These are phyloP conservation scores for Myxozyma melibiosi DNA, from an alignment of 805 yeast genomes.

Conservation along the genomic window DNA sequence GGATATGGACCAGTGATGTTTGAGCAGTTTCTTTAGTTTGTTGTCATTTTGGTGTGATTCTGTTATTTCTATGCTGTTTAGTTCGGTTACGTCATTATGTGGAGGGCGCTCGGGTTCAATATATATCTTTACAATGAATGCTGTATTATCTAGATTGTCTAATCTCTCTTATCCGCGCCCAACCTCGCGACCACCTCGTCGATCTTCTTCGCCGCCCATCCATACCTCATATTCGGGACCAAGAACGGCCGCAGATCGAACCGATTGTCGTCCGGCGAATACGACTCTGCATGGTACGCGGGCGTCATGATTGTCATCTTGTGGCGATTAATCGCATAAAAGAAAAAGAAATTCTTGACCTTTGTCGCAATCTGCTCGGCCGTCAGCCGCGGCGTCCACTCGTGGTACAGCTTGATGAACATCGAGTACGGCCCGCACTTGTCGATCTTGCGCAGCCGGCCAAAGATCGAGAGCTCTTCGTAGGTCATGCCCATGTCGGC, in stretches of 20 bases:
- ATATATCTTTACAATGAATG: background rate
- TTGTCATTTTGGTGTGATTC: background rate
- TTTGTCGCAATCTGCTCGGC: conserved; percentile 88
- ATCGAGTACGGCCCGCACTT: conserved; percentile 96
- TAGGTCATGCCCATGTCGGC: conserved; percentile 98
- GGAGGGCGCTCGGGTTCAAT: no score
- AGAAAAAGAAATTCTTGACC: conserved; percentile 90
- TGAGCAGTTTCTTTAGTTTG: background rate
- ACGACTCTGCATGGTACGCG: conserved; percentile 95
- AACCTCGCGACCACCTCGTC: conserved; percentile 67
- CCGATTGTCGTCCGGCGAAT: conserved; percentile 97
- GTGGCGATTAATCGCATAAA: conserved; percentile 92
- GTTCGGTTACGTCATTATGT: background rate
- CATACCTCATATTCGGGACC: conserved; percentile 76
- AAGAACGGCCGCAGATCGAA: conserved; percentile 95
- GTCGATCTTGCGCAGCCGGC: conserved; percentile 84
- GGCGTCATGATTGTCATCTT: conserved; percentile 98
- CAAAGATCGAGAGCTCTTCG: conserved; percentile 88
- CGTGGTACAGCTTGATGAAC: conserved; percentile 86
- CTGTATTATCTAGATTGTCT: background rate
- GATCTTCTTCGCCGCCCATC: conserved; percentile 87
- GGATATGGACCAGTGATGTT: conserved; percentile 28
- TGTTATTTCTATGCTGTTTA: background rate
- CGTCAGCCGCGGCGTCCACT: conserved; percentile 84
- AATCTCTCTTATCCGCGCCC: conserved; percentile 40